Evolutionary conservation across 2,329 filamentous ascomycete species (phyloP).

Genomic region (Helicocarpus griseus): DNA sequence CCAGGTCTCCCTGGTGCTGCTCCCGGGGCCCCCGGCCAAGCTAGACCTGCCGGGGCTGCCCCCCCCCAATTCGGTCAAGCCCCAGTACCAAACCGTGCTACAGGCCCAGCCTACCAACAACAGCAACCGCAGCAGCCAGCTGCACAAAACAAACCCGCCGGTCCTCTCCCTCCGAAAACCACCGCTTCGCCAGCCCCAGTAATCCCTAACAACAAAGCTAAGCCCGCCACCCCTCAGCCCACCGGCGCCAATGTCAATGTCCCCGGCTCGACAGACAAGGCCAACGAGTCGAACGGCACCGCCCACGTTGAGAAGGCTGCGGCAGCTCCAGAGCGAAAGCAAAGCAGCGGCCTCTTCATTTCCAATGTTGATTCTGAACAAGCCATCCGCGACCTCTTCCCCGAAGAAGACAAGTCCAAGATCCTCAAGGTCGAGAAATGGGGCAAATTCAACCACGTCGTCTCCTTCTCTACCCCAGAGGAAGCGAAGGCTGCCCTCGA

Average conservation of each 20-base stretch:
- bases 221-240: constrained; percentile 43
- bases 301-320: constrained; percentile 30
- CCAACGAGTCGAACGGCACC: constrained; percentile 42
- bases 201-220: constrained; percentile 34
- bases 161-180: constrained; percentile 17
- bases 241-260: constrained; percentile 18
- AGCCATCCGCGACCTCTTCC: constrained; percentile 70
- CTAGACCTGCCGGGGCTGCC: constrained; percentile 20
- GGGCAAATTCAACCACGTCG: constrained; percentile 67
- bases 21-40: constrained; percentile 18
- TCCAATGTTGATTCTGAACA: constrained; percentile 77
- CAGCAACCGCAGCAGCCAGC: constrained; percentile 19
- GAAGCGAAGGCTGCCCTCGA: constrained; percentile 73
- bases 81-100: constrained; percentile 21
- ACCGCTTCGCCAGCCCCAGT: constrained; percentile 32
- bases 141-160: constrained; percentile 23
- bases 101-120: constrained; percentile 24
- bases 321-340: constrained; percentile 45
- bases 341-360: constrained; percentile 78
- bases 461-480: constrained; percentile 69
- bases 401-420: constrained; percentile 72
- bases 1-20: constrained; percentile 13
- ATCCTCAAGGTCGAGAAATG: constrained; percentile 61
- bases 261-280: constrained; percentile 26
- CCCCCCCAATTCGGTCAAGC: constrained; percentile 35